Evolutionary conservation across 2,329 filamentous ascomycete species (phyloP), one percentile per base, ranked within the genome.

Genomic region (Chrysoporthe cubensis): DNA sequence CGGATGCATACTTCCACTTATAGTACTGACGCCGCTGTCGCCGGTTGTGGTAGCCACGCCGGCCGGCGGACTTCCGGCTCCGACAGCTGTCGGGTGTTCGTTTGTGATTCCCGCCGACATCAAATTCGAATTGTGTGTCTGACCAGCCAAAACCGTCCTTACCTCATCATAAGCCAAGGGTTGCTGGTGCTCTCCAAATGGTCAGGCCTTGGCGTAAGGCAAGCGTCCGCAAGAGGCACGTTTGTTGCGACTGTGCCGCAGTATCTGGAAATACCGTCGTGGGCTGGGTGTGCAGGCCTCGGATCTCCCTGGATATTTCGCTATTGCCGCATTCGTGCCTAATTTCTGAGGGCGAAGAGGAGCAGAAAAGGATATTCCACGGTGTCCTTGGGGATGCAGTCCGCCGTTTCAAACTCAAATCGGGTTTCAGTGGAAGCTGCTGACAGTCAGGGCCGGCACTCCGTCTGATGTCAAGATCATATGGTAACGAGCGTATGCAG

Each of bases 1-100:
- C 56, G 74, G 74, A 73, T 76, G 75, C 76, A 78, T 78, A 56
- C 70, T 77, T 71, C 44, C 54, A 8, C 4, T 50, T 13, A 40
- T 52, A 6, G 7, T 37, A 26, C 34, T n/a, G n/a, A 43, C 42
- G 52, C 21, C 48, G 40, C 21, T 37, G 11, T 57, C 50, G 34
- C 40, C 62, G 40, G n/a, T 21, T 16, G 21, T 54, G 13, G 40
- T 60, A 13, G 11, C 32, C 42, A 58, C n/a, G 34, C 56, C 32
- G n/a, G 56, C n/a, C 37, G 56, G 37, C 32, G 56, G 34, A 42
- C 56, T 58, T 37, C 16, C 56, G 6, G 34, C 56, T 58, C 16
- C 18, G 37, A 40, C 32, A 40, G 34, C 16, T n/a, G 34, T 58
- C 16, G 4, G 11, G 21, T 26, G 32, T 26, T 54, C 1, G 21